A percentile compares a stretch with the other conserved stretches of the same genome.
Evolutionary conservation across 352 stramenopile genomes (phyloP).

Genomic region (Pythium rishiriense): DNA sequence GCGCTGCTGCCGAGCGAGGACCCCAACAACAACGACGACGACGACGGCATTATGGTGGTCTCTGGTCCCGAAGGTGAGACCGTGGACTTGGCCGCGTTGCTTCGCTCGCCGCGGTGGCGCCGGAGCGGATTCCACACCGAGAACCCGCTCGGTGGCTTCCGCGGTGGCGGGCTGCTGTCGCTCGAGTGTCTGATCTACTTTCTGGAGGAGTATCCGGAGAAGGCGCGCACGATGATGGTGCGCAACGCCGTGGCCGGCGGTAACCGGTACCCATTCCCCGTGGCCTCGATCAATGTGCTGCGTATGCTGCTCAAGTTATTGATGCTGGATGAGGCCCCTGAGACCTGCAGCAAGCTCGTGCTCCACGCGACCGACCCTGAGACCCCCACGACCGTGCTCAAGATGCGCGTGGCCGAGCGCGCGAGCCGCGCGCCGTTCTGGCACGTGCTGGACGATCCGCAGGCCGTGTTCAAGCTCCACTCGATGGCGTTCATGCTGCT

Average conservation of each 20-base stretch:
- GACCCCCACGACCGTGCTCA: slow-evolving; percentile 53
- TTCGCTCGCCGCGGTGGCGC: slow-evolving; percentile 65
- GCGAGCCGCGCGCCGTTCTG: slow-evolving; percentile 81
- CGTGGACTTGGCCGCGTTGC: slow-evolving; percentile 50
- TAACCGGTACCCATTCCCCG: slow-evolving; percentile 81
- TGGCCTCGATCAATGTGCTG: slow-evolving; percentile 86
- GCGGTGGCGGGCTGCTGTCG: slow-evolving; percentile 67
- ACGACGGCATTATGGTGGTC: too few species aligned
- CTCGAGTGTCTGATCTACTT: slow-evolving; percentile 79
- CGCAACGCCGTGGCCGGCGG: slow-evolving; percentile 70
- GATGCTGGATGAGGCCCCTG: slow-evolving; percentile 77
- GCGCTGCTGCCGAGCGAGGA: slow-evolving; percentile 41
- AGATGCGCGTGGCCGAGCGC: slow-evolving; percentile 76
- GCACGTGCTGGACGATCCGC: slow-evolving; percentile 70
- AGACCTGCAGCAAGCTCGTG: slow-evolving; percentile 73
- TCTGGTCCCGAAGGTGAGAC: neutral
- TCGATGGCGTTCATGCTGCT: slow-evolving; percentile 87
- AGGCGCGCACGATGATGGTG: slow-evolving; percentile 72
- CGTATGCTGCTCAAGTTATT: slow-evolving; percentile 83
- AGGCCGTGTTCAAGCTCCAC: slow-evolving; percentile 75
- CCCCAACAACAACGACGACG: slow-evolving; percentile 7
- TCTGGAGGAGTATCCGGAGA: slow-evolving; percentile 77
- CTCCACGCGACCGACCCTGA: slow-evolving; percentile 45
- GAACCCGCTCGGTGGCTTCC: slow-evolving; percentile 74
- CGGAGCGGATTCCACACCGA: slow-evolving; percentile 81